Conservation (phyloP, 2,329 filamentous ascomycete species). For the Fusarium fracticaudum region DNA sequence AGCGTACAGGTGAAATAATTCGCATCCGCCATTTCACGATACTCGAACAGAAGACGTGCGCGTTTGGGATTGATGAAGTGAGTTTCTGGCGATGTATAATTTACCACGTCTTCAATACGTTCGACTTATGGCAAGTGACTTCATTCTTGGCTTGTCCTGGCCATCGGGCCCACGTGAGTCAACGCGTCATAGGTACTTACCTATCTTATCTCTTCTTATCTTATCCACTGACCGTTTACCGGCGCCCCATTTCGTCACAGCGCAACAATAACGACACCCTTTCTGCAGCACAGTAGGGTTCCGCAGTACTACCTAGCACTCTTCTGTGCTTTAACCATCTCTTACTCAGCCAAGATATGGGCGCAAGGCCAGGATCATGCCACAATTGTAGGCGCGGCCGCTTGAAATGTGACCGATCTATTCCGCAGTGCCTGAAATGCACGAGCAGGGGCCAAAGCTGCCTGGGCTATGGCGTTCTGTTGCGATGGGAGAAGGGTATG, state of each 20-base stretch:
- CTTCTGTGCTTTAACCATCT: accelerated
- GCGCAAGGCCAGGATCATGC: not conserved
- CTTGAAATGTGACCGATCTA: not conserved
- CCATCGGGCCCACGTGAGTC: not conserved
- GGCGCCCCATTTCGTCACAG: not conserved
- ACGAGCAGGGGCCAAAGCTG: not conserved
- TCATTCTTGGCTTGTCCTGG: not conserved
- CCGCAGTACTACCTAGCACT: not conserved
- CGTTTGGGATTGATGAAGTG: accelerated
- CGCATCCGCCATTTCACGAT: slow-evolving; percentile 2
- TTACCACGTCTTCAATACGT: too few relatives aligned
- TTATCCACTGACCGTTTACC: not conserved
- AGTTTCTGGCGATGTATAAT: not conserved
- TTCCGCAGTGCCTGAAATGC: not conserved
- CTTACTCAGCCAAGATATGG: not conserved
- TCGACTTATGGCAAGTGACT: not conserved
- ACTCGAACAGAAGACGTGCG: accelerated
- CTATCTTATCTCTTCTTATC: not conserved
- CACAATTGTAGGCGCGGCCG: not conserved
- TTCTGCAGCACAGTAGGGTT: not conserved
- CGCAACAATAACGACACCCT: not conserved
- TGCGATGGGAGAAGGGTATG: not conserved
- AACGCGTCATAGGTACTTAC: not conserved
- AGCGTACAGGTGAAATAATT: slow-evolving; percentile 72
- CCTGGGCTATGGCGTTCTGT: not conserved